Conservation (phyloP, 257 asterid genomes). For the Apocynum venetum region DNA sequence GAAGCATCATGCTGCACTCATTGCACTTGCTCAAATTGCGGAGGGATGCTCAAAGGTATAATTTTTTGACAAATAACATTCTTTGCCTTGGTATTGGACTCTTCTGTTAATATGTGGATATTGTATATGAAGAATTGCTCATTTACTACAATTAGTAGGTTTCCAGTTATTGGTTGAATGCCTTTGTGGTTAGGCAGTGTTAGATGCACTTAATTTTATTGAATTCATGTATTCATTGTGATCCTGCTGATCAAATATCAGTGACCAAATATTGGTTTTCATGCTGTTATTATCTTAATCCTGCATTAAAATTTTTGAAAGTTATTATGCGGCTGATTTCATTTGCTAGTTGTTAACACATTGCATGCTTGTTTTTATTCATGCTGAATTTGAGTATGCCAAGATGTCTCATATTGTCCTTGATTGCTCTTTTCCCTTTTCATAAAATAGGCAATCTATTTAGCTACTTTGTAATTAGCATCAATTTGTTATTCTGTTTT, state of each 20-base stretch:
- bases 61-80: neutral
- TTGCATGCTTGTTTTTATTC: neutral
- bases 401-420: neutral
- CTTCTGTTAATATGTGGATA: neutral
- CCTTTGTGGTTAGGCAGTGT: neutral
- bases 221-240: neutral
- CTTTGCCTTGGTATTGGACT: neutral
- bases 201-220: neutral
- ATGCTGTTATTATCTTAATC: neutral
- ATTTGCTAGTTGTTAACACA: neutral
- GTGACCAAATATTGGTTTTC: neutral
- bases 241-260: neutral
- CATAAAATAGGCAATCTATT: neutral
- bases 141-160: neutral
- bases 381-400: neutral
- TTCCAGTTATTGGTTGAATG: neutral
- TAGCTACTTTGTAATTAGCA: constrained; percentile 10
- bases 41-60: constrained; percentile 95
- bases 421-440: neutral
- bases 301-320: neutral
- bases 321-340: neutral
- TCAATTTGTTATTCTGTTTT: constrained; percentile 3
- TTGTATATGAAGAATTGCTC: neutral
- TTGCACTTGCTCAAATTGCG: constrained; percentile 97
- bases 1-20: constrained; percentile 88